A percentile compares a stretch with the other conserved stretches of the same genome.
Evolutionary conservation across 2,329 filamentous ascomycete species (phyloP).

Genomic region (Cryphonectria nitschkei): DNA sequence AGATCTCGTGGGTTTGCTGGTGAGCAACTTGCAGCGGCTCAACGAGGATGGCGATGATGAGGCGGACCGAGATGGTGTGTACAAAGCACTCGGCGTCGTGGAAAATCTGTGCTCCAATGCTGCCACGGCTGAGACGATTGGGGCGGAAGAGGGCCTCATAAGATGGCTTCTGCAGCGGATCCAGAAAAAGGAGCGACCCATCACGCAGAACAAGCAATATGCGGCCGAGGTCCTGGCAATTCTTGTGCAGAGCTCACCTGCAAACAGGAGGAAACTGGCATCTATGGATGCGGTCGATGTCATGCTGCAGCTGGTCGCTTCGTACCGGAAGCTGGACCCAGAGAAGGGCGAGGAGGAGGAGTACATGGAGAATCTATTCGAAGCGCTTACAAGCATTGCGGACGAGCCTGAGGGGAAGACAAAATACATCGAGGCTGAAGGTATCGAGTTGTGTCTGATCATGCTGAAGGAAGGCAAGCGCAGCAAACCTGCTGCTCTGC

Average conservation of each 20-base stretch:
- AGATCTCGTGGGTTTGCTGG: conserved; percentile 73
- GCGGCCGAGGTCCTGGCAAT: conserved; percentile 90
- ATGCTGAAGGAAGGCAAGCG: conserved; percentile 90
- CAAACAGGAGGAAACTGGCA: conserved; percentile 67
- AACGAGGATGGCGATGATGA: conserved; percentile 68
- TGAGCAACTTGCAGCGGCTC: conserved; percentile 78
- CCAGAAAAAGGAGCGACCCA: conserved; percentile 62
- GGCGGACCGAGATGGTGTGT: conserved; percentile 81
- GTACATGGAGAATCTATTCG: conserved; percentile 92
- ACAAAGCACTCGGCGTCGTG: conserved; percentile 79
- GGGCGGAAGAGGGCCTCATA: conserved; percentile 68
- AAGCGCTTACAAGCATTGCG: conserved; percentile 78
- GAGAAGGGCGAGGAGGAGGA: conserved; percentile 90
- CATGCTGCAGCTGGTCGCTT: conserved; percentile 79
- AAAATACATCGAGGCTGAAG: conserved; percentile 87
- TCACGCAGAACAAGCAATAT: conserved; percentile 94
- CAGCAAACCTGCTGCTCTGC: conserved; percentile 76
- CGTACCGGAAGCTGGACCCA: conserved; percentile 86
- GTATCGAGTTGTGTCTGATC: conserved; percentile 86
- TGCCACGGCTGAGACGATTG: conserved; percentile 71
- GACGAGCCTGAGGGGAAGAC: conserved; percentile 75
- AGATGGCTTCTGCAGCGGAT: conserved; percentile 79
- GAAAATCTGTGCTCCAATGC: conserved; percentile 82
- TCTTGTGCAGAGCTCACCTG: conserved; percentile 73
- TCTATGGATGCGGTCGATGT: conserved; percentile 73